A percentile compares a stretch with the other conserved stretches of the same genome.
Evolutionary conservation across 2,329 filamentous ascomycete genomes (phyloP).

Genomic region (Cytospora chrysosperma): DNA sequence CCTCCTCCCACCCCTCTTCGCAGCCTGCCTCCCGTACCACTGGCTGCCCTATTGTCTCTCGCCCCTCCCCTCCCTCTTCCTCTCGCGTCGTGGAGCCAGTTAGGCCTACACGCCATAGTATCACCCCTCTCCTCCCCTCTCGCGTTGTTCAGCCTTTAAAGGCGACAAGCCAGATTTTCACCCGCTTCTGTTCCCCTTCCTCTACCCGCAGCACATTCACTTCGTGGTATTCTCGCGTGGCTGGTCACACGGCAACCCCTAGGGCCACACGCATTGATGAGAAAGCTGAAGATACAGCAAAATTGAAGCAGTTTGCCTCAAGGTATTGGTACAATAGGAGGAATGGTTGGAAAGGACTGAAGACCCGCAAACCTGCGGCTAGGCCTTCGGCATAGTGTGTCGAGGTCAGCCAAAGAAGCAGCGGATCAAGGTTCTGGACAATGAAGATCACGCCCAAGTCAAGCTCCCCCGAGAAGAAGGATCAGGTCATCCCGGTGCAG

Average conservation of each 20-base stretch:
- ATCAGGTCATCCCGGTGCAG: not conserved
- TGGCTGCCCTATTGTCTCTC: not conserved
- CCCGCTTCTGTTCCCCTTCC: not conserved
- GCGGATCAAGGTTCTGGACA: not conserved
- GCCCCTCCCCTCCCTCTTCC: not conserved
- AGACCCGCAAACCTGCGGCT: not conserved
- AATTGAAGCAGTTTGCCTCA: not conserved
- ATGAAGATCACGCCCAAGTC: not conserved
- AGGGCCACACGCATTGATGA: not conserved
- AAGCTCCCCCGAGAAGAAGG: slow-evolving; percentile 9
- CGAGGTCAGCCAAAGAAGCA: not conserved
- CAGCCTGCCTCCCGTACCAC: slow-evolving; percentile 2
- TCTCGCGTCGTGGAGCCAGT: not conserved
- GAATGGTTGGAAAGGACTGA: slow-evolving; percentile 2
- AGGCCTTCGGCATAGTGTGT: slow-evolving; percentile 1
- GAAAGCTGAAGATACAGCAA: not conserved
- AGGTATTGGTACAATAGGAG: not conserved
- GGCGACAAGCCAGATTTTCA: not conserved
- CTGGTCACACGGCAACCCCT: slow-evolving; percentile 1
- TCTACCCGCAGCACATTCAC: not conserved
- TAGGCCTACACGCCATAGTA: not conserved
- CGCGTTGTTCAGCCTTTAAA: slow-evolving; percentile 3
- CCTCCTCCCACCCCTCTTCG: not conserved
- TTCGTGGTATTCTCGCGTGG: not conserved
- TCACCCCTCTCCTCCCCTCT: not conserved